These are phyloP conservation scores for Comarum palustre DNA, from an alignment of 306 rosid genomes.

Conservation along the genomic window DNA sequence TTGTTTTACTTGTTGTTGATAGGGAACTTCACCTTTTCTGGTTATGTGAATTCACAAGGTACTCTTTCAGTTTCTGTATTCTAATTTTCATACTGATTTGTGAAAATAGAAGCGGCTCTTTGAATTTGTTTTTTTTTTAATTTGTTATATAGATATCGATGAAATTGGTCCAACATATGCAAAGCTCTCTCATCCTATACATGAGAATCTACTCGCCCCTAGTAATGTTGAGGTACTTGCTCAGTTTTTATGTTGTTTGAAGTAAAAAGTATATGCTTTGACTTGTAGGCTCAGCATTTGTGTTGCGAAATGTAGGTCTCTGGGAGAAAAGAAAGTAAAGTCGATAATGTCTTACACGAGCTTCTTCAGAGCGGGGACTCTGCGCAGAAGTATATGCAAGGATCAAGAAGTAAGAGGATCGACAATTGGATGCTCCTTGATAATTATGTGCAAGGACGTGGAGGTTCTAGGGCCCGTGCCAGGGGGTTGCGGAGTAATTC, in stretches of 20 bases:
- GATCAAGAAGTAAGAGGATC: constrained; percentile 58
- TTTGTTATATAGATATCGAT: constrained; percentile 47
- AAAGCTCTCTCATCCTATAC: constrained; percentile 43
- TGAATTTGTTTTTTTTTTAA: background rate
- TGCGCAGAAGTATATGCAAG: constrained; percentile 64
- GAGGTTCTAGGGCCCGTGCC: constrained; percentile 38
- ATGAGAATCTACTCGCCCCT: constrained; percentile 51
- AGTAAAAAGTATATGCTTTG: background rate
- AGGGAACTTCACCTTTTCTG: constrained; percentile 49
- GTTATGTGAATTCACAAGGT: constrained; percentile 49
- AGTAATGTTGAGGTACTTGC: constrained; percentile 43
- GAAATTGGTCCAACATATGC: constrained; percentile 49
- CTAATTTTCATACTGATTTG: no score
- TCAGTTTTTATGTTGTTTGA: background rate
- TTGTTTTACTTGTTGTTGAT: constrained; percentile 19
- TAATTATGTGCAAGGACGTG: constrained; percentile 48
- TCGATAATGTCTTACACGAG: constrained; percentile 50
- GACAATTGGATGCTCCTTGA: constrained; percentile 77
- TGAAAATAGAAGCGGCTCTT: background rate
- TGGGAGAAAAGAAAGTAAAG: constrained; percentile 41
- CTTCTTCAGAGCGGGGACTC: constrained; percentile 69
- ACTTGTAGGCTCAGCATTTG: constrained; percentile 12
- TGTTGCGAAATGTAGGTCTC: constrained; percentile 45
- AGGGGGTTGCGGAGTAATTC: constrained; percentile 63
- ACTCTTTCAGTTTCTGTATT: constrained; percentile 13